Base-by-base conservation (phyloP, 2,329 filamentous ascomycete species). In the Orbilia blumenaviensis region DNA sequence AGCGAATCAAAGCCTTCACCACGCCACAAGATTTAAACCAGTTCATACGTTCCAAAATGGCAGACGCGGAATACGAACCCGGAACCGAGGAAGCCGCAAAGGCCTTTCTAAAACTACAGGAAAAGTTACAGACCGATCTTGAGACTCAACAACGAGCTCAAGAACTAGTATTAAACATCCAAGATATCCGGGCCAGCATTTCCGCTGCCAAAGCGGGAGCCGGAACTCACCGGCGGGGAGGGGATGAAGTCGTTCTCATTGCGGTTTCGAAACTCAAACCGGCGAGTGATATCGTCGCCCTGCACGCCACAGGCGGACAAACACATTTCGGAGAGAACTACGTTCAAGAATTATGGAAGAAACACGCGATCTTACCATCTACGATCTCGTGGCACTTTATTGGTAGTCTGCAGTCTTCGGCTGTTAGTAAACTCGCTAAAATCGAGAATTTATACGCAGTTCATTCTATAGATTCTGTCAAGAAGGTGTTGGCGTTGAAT, bases 181-280 rank as follows among this genome's bases (percentile, higher is more conserved):
- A 34, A 16, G 72, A 69, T 25, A 69, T 76, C 5, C 54, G 21
- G 14, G 41, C 29, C 4, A 68, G 64, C n/a, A 69, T 76, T 18
- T 46, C 16, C 12, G 50, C 64, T 9, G 54, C 63, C 1, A 63
- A 46, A 12, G 46, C 61, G 3, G 63, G 21, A 16, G 54, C 44
- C 3, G 41, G 29, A 18, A 63, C 21, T 4, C 56, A 46, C 16
- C n/a, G 67, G 25, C 34, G 61, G 21, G 69, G 56, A 12, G 52
- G 34, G 12, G 52, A 46, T 38, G 71, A 76, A n/a, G 46, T 61
- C 16, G 32, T 60, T 8, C 87, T 99, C 41, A 93, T 99, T 44
- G 94, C 95, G 27, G 95, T 99, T 58, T 97, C 94, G 42, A 99
- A 99, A 84, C 87, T 97, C 79, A 98, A 99, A 84, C 94, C 95